Evolutionary conservation across 495 filamentous ascomycete species (phyloP), one percentile per base, ranked within the genome.

Genomic region (Extremus antarcticus): DNA sequence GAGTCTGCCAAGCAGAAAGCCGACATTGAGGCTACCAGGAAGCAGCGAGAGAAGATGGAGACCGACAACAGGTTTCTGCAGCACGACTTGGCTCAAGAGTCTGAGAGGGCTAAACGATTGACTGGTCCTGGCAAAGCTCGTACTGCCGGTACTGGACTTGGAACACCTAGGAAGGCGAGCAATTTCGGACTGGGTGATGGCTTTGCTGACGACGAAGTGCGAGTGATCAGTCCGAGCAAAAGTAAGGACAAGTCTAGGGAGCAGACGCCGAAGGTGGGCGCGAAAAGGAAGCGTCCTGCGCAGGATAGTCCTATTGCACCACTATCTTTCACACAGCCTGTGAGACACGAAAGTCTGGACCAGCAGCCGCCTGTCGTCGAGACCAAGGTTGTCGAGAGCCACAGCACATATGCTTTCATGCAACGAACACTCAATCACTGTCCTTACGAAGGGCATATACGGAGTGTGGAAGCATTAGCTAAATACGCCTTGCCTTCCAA

Each of bases 401-500:
- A 47, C 20, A 39, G 40, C 20, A 45, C 39, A 54, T 58, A 38
- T 43, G 47, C 75, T 43, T 72, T 81, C 50, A 71, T 84, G 50
- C 82, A 83, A 63, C 71, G 68, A 13, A 65, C 86, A 11, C 60
- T 87, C 39, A 76, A 78, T 55, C 81, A 85, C 62, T 74, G 75
- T 24, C 69, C 71, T 45, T 60, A 61, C 21, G 68, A 67, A 2
- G 68, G 69, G 24, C 66, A 75, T 29, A 69, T 79, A 29, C 74
- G 78, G 29, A 78, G 78, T 40, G 67, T 88, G 4, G 92, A 98
- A 72, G 88, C 89, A 56, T 76, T 97, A 40, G 88, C 89, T 41
- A 94, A 94, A 81, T 87, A 74, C 25, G 74, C 63, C 3, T 51
- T 67, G 4, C 82, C 84, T 17, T 84, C 81, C 0, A 69, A 76